Evolutionary conservation across 2,329 filamentous ascomycete genomes (phyloP).

Genomic region (Pseudohalonectria lignicola): DNA sequence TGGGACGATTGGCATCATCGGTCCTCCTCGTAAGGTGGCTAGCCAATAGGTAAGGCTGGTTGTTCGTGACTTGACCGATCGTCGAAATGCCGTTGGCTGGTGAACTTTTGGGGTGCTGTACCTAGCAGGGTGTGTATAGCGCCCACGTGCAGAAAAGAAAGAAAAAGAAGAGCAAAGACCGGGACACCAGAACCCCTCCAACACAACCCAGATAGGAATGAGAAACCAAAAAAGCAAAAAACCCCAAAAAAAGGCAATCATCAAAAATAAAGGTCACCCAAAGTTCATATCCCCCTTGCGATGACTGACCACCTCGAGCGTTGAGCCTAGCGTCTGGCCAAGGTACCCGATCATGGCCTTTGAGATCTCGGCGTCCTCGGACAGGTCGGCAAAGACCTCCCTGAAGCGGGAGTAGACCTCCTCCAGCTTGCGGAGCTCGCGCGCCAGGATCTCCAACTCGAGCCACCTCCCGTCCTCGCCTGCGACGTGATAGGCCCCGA

Average conservation of each 20-base stretch:
- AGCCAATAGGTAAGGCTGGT: no score
- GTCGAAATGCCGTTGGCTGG: no score
- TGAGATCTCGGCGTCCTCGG: slow-evolving; percentile 29
- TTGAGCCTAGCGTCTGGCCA: slow-evolving; percentile 28
- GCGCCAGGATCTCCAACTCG: slow-evolving; percentile 33
- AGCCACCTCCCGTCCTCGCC: slow-evolving; percentile 34
- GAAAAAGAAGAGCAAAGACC: neutral
- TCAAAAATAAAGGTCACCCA: slow-evolving; percentile 8
- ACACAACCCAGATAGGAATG: no score
- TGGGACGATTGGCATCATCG: no score
- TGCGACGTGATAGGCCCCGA: slow-evolving; percentile 32
- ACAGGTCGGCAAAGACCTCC: slow-evolving; percentile 26
- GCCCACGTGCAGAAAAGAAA: neutral
- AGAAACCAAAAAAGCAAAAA: no score
- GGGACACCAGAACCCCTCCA: no score
- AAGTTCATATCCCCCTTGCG: slow-evolving; percentile 20
- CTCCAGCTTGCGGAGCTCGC: slow-evolving; percentile 35
- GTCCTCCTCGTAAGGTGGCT: no score
- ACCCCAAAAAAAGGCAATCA: no score
- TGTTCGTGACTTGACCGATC: no score
- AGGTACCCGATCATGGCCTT: slow-evolving; percentile 34
- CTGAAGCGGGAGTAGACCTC: slow-evolving; percentile 32
- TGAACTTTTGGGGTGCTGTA: no score
- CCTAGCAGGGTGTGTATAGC: no score
- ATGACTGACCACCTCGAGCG: slow-evolving; percentile 27